These are phyloP conservation scores for Forsythia suspensa DNA, from an alignment of 257 asterid genomes.

Conservation along the genomic window DNA sequence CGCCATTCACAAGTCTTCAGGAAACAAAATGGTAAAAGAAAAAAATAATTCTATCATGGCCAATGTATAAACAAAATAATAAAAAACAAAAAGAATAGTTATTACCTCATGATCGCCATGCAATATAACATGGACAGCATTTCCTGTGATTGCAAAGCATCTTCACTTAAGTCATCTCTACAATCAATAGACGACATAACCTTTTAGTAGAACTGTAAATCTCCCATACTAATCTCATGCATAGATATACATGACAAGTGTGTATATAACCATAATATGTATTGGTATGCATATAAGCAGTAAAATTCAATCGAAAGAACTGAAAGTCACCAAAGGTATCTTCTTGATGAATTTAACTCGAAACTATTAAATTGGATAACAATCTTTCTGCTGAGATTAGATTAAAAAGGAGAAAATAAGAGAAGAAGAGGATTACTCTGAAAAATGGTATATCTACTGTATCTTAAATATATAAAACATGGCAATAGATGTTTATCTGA, in stretches of 20 bases:
- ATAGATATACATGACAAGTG: too few relatives aligned
- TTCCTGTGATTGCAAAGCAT: slow-evolving; percentile 61
- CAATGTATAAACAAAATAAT: not conserved
- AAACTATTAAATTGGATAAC: not conserved
- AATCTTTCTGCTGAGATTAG: not conserved
- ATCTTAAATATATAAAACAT: not conserved
- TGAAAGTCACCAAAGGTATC: not conserved
- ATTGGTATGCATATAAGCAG: too few relatives aligned
- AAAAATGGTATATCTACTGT: not conserved
- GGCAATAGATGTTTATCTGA: not conserved
- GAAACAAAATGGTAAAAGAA: slow-evolving; percentile 2
- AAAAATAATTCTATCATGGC: slow-evolving; percentile 7
- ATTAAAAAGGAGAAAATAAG: not conserved
- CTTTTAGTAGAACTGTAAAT: not conserved
- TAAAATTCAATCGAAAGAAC: not conserved
- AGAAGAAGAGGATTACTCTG: not conserved
- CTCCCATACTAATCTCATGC: not conserved
- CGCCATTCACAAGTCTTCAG: slow-evolving; percentile 81
- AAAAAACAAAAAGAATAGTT: not conserved
- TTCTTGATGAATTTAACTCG: not conserved
- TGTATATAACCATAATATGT: too few relatives aligned
- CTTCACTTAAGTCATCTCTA: slow-evolving; percentile 54
- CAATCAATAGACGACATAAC: slow-evolving; percentile 2
- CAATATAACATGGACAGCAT: slow-evolving; percentile 69
- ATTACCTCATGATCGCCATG: slow-evolving; percentile 84